These are phyloP conservation scores for Taphrina deformans DNA, from an alignment of 1,139 yeast genomes.

Conservation along the genomic window DNA sequence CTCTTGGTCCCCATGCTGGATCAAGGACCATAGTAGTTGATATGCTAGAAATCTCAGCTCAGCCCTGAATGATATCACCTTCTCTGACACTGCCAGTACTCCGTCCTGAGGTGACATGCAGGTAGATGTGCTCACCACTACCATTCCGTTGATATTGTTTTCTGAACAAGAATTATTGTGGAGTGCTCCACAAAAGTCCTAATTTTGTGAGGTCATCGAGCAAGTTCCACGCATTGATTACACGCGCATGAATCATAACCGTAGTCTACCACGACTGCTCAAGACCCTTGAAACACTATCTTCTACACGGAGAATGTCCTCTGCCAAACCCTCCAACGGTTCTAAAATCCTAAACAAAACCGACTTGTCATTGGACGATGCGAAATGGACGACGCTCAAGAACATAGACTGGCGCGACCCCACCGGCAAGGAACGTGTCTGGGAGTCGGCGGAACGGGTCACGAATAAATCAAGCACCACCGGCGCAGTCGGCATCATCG, in stretches of 20 bases:
- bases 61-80: no score
- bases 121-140: no score
- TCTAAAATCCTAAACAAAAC: constrained; percentile 27
- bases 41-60: no score
- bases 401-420: constrained; percentile 35
- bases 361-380: constrained; percentile 26
- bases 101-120: no score
- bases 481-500: constrained; percentile 36
- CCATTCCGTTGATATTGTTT: no score
- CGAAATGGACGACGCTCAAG: constrained; percentile 35
- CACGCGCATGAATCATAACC: background rate
- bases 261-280: background rate
- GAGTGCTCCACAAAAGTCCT: background rate
- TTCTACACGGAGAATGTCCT: background rate
- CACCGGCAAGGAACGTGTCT: constrained; percentile 29
- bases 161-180: no score
- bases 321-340: constrained; percentile 24
- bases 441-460: constrained; percentile 36
- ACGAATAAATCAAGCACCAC: constrained; percentile 26
- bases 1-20: no score
- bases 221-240: no score
- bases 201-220: constrained; percentile 4
- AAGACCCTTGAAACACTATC: background rate
- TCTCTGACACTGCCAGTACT: no score
- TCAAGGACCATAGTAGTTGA: no score